Base-by-base conservation (phyloP, 2,329 filamentous ascomycete genomes). In the Aspergillus sp. region DNA sequence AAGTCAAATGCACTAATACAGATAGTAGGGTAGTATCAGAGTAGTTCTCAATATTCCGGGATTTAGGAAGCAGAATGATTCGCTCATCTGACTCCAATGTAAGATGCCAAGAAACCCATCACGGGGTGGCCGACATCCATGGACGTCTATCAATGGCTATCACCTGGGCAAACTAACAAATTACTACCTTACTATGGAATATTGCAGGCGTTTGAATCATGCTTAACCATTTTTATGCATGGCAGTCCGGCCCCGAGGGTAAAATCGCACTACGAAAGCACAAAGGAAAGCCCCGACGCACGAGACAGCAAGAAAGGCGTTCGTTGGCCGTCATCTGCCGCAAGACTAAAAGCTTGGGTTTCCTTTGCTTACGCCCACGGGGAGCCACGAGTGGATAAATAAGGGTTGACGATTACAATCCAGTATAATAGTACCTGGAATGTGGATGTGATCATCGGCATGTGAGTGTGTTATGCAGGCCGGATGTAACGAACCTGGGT, bases 401-500 rank as follows among this genome's bases (percentile, higher is more conserved):
- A 13, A 26, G n/a, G 32, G 20, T 13, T 48, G 11, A 41, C 22
- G n/a, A 20, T 50, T 53, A 9, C 12, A 22, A 32, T 24, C 13
- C 11, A 45, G 13, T 18, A 30, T 15, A 5, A 5, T 36, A 13
- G 34, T 36, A 36, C 34, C 34, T n/a, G 15, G 34, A 43, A 39
- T 56, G 24, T 47, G 30, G 30, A 51, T 48, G 24, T 51, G 51
- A 48, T 53, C 51, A 47, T 15, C 20, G 30, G 50, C 41, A 53
- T 30, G 34, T 49, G 17, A 32, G 42, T 13, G 13, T 42, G 45
- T 42, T 41, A 22, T 51, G 34, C 30, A 34, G 17, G 20, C 18
- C 47, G 8, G 22, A 56, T 48, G 42, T 42, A 48, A 47, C 51
- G 34, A 36, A 36, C 17, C 43, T 22, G 30, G 17, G 11, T 17